Evolutionary conservation across 1,284 basidiomycete species (phyloP).

Genomic region (Thelephora terrestris): DNA sequence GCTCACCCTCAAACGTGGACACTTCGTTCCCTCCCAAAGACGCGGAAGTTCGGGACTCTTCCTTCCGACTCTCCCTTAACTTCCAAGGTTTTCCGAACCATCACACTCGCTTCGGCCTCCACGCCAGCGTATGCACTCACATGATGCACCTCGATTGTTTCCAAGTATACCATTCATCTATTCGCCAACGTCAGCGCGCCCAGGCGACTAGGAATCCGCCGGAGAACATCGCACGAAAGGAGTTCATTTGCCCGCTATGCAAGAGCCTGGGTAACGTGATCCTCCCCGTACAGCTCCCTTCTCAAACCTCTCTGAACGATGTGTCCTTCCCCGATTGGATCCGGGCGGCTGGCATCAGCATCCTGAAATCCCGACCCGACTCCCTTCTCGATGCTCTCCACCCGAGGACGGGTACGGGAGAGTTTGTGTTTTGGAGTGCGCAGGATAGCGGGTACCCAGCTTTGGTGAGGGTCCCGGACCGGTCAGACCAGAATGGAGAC

Average conservation of each 20-base stretch:
- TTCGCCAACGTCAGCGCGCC: conserved; percentile 80
- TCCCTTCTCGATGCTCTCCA: conserved; percentile 57
- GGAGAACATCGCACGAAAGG: conserved; percentile 84
- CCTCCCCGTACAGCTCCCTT: conserved; percentile 60
- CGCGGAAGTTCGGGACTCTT: conserved; percentile 38
- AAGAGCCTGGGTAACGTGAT: conserved; percentile 95
- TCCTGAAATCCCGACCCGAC: conserved; percentile 71
- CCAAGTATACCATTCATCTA: conserved; percentile 80
- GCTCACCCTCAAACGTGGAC: conserved; percentile 22
- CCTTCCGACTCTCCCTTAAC: conserved; percentile 34
- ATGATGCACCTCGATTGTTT: conserved; percentile 98
- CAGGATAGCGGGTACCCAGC: conserved; percentile 61
- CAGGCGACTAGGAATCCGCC: conserved; percentile 94
- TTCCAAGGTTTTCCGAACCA: conserved; percentile 70
- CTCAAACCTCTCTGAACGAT: conserved; percentile 37
- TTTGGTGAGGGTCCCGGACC: conserved; percentile 40
- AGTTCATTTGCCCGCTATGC: conserved; percentile 98
- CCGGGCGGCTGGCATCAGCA: conserved; percentile 67
- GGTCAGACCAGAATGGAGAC: conserved; percentile 39
- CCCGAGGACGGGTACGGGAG: conserved; percentile 68
- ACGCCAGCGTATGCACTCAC: conserved; percentile 89
- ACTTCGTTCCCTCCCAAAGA: conserved; percentile 46
- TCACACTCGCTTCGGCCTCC: conserved; percentile 75
- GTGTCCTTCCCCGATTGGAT: conserved; percentile 74
- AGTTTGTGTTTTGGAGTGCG: conserved; percentile 77